Base-by-base conservation (phyloP, 1,284 basidiomycete genomes). In the Ganoderma meredithae region DNA sequence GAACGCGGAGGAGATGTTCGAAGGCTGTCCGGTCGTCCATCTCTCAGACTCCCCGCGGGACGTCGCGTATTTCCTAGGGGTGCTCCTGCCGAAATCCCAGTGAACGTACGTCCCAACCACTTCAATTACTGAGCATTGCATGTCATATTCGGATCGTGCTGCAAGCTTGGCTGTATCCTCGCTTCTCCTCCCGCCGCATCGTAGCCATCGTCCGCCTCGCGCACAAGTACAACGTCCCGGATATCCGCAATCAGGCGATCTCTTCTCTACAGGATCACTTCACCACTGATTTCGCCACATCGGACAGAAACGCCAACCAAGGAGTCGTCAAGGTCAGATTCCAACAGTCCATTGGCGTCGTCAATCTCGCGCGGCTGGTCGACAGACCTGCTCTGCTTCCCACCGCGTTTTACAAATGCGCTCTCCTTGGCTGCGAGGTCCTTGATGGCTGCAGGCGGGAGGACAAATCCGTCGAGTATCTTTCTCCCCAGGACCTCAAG, bases 1-100 rank as follows among this genome's bases (percentile, higher is more conserved):
- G 0, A 10, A 22, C 0, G 60, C 63, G 10, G 60, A 67, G 40
- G 59, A 63, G 41, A 41, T 27, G 0, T 36, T 72, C 9, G 68
- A 74, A 1, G 70, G 69, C 10, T 72, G 70, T 40, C 64, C 65
- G 1, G 55, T 73, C 1, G 70, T 76, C 13, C 59, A 64, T 10
- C 40, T 74, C 0, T 62, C 63, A 1, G 73, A 76, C 66, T 39
- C 64, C 1, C 49, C 67, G 4, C 41, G 41, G 27, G 68, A 71
- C 27, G 15, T 69, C 5, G 17, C 53, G 1, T 33, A 65, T 43
- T 33, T 71, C 7, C 33, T 71, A 0, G 52, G 61, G 3, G 65
- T 53, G 0, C n/a, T 71, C 5, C 1, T 64, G 1, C 49, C 63
- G 1, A 40, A 52, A 31, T 15, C 13, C 10, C 8, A n/a, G 3